Evolutionary conservation across 2,329 filamentous ascomycete genomes (phyloP).

Genomic region (Sporothrix humicola): DNA sequence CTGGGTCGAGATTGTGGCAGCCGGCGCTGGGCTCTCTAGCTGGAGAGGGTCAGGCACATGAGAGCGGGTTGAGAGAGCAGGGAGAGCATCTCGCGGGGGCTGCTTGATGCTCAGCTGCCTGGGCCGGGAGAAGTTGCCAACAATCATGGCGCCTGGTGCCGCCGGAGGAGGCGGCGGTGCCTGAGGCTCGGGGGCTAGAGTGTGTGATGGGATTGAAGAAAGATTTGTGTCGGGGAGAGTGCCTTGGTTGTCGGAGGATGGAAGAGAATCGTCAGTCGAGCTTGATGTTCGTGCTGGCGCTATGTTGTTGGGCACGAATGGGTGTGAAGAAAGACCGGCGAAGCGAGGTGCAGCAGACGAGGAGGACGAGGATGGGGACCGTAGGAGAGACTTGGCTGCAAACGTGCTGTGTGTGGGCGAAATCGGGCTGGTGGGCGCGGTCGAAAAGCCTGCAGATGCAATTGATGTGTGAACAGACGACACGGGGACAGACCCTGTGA

Average conservation of each 20-base stretch:
- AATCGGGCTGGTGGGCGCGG: constrained; percentile 36
- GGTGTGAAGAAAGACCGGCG: constrained; percentile 45
- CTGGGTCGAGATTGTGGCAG: constrained; percentile 27
- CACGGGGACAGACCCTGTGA: constrained; percentile 23
- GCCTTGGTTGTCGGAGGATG: constrained; percentile 36
- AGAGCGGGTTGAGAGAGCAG: neutral
- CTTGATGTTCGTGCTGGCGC: constrained; percentile 29
- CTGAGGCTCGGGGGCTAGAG: constrained; percentile 4
- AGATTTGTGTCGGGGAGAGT: constrained; percentile 12
- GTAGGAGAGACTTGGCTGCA: constrained; percentile 32
- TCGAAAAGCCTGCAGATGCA: constrained; percentile 33
- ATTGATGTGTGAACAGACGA: constrained; percentile 32
- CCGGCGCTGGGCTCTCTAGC: constrained; percentile 32
- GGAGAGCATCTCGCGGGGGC: constrained; percentile 40
- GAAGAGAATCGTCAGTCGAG: constrained; percentile 33
- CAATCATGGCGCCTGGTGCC: constrained; percentile 45
- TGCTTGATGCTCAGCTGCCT: constrained; percentile 60
- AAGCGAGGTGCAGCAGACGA: constrained; percentile 42
- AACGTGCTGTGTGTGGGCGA: constrained; percentile 29
- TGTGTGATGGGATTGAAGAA: neutral
- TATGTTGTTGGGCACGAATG: constrained; percentile 32
- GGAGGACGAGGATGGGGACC: constrained; percentile 38
- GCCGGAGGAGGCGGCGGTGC: constrained; percentile 26
- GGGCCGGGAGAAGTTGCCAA: constrained; percentile 66
- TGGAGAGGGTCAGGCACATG: constrained; percentile 37